phyloP scores from a whole-genome alignment of 2,329 filamentous ascomycete species.

The Talaromyces sp. region DNA sequence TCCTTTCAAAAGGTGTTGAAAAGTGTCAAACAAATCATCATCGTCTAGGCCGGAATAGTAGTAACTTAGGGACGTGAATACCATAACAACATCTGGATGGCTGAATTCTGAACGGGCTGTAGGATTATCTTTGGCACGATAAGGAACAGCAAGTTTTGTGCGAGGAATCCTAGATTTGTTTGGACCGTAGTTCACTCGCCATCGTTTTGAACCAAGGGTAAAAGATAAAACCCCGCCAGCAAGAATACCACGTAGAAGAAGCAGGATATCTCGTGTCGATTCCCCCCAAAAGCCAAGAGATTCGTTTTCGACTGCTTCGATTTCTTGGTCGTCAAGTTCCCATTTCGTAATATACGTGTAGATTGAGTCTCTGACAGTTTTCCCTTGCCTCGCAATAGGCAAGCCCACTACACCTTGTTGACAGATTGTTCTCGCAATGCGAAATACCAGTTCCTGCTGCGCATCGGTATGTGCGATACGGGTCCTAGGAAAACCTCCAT shows the following conservation, averaged over 20 bases:
- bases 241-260: constrained; percentile 46
- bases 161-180: constrained; percentile 45
- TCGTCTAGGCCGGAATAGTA: constrained; percentile 54
- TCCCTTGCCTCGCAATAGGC: not conserved
- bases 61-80: constrained; percentile 53
- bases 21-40: constrained; percentile 45
- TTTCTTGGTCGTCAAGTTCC: not conserved
- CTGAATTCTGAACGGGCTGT: constrained; percentile 56
- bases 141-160: constrained; percentile 56
- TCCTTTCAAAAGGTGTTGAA: constrained; percentile 46
- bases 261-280: constrained; percentile 19
- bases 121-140: constrained; percentile 56
- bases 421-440: not conserved
- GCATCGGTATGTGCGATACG: not conserved
- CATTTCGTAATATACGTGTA: not conserved
- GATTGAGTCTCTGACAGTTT: not conserved
- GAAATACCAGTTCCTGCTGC: not conserved
- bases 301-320: not conserved
- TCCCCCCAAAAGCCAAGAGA: not conserved
- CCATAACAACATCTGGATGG: constrained; percentile 56
- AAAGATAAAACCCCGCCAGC: constrained; percentile 53
- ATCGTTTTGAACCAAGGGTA: constrained; percentile 53
- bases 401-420: not conserved
- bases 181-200: constrained; percentile 60
- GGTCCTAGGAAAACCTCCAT: not conserved